phyloP scores from a whole-genome alignment of 2,329 filamentous ascomycete species.

The Pseudogymnoascus sp. region DNA sequence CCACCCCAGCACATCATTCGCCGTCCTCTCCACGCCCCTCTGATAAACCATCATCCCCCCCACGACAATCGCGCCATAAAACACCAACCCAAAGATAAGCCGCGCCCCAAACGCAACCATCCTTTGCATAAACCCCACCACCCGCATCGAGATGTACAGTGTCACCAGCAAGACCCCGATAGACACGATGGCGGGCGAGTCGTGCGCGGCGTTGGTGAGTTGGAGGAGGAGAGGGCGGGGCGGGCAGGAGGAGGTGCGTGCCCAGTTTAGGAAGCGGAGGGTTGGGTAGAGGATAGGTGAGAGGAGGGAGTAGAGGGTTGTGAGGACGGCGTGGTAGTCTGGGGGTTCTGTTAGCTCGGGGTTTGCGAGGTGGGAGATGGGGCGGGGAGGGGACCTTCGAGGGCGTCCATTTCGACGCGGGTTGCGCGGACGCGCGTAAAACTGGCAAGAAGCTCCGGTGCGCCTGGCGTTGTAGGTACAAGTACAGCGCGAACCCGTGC shows the following conservation, averaged over 20 bases:
- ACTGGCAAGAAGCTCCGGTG: background rate
- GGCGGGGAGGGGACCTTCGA: background rate
- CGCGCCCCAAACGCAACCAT: background rate
- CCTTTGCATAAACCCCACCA: background rate
- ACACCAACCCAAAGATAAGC: background rate
- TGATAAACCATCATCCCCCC: background rate
- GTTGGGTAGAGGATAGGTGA: background rate
- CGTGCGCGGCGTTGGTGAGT: background rate
- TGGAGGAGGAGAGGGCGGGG: background rate
- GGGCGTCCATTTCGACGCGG: background rate
- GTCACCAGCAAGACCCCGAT: background rate
- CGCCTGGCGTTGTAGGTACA: background rate
- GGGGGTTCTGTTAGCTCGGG: background rate
- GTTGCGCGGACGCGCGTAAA: background rate
- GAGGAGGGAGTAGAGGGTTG: background rate
- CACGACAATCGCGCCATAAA: conserved; percentile 7
- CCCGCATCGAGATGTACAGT: background rate
- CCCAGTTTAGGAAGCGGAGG: background rate
- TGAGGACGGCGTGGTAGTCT: background rate
- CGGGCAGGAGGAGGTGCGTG: background rate
- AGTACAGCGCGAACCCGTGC: background rate
- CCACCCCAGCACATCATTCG: background rate
- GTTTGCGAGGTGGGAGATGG: background rate
- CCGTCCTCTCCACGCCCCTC: conserved; percentile 9
- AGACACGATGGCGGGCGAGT: background rate